These are phyloP conservation scores for Malassezia sympodialis DNA, from an alignment of 1,284 basidiomycete genomes.

Conservation along the genomic window DNA sequence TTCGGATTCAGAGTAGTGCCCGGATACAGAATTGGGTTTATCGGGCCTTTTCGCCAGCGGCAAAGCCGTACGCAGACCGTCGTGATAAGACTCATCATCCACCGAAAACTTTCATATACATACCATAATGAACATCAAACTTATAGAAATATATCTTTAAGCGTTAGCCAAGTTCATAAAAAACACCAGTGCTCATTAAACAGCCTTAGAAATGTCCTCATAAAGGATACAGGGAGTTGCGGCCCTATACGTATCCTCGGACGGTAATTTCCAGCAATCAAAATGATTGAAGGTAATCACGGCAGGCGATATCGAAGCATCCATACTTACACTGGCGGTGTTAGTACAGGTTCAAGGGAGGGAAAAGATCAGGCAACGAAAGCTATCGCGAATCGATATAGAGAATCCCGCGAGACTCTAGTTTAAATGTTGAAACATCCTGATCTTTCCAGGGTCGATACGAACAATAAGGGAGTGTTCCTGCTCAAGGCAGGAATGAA, in stretches of 20 bases:
- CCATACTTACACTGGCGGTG: constrained; percentile 7
- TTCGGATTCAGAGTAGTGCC: constrained; percentile 16
- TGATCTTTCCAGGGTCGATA: constrained; percentile 2
- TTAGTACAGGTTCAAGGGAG: background rate
- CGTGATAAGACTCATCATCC: constrained; percentile 35
- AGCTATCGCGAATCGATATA: constrained; percentile 40
- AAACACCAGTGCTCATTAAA: constrained; percentile 26
- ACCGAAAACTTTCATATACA: background rate
- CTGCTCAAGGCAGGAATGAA: background rate
- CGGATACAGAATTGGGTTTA: constrained; percentile 37
- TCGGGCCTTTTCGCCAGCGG: constrained; percentile 39
- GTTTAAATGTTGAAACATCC: constrained; percentile 26
- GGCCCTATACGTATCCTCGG: constrained; percentile 24
- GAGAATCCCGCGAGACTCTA: constrained; percentile 38
- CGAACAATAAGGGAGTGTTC: background rate
- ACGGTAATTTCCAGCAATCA: constrained; percentile 44
- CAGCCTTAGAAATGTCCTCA: constrained; percentile 38
- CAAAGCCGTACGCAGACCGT: constrained; percentile 38
- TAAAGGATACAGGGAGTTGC: constrained; percentile 13
- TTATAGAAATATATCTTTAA: background rate
- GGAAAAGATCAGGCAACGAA: constrained; percentile 16
- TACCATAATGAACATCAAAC: background rate
- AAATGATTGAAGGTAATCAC: constrained; percentile 24
- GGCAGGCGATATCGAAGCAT: background rate
- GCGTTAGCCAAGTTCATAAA: background rate